Conservation (phyloP, 1,284 basidiomycete genomes). For the Ustilago trichophora region DNA sequence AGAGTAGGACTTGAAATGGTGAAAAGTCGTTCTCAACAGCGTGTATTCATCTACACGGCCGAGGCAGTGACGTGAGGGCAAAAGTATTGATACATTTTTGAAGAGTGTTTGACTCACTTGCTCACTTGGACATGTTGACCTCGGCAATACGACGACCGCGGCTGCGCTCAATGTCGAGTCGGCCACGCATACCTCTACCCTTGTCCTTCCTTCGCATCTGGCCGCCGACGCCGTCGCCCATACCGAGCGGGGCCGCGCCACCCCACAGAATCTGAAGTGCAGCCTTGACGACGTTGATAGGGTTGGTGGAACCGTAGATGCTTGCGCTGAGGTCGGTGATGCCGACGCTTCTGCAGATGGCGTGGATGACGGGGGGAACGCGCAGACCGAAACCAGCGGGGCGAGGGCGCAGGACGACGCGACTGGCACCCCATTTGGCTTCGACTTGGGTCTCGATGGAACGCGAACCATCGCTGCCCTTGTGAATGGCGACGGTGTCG, state of each 20-base stretch:
- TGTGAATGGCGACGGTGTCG: conserved; percentile 76
- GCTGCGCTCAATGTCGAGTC: conserved; percentile 54
- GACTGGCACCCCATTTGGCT: conserved; percentile 85
- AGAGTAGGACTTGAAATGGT: no score
- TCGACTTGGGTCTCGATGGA: conserved; percentile 86
- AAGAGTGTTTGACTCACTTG: no score
- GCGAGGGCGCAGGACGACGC: conserved; percentile 82
- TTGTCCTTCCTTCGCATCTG: conserved; percentile 60
- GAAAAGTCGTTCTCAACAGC: no score
- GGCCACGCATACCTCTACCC: conserved; percentile 57
- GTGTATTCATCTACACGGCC: no score
- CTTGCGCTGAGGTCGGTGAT: conserved; percentile 94
- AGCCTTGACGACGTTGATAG: conserved; percentile 72
- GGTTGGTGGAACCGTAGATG: conserved; percentile 90
- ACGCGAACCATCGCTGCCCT: conserved; percentile 68
- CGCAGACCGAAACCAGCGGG: conserved; percentile 89
- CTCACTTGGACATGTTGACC: conserved; percentile 41
- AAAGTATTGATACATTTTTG: no score
- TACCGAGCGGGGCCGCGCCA: conserved; percentile 56
- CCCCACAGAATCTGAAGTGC: conserved; percentile 66
- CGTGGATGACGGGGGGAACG: conserved; percentile 87
- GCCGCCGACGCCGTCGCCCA: conserved; percentile 64
- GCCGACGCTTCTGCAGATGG: conserved; percentile 86
- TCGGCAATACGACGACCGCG: conserved; percentile 58
- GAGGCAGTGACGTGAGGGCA: no score